Percentiles rank a stretch among this genome's conserved stretches.
phyloP scores from a whole-genome alignment of 345 rosid genomes.

The Diplotaxis tenuifolia region DNA sequence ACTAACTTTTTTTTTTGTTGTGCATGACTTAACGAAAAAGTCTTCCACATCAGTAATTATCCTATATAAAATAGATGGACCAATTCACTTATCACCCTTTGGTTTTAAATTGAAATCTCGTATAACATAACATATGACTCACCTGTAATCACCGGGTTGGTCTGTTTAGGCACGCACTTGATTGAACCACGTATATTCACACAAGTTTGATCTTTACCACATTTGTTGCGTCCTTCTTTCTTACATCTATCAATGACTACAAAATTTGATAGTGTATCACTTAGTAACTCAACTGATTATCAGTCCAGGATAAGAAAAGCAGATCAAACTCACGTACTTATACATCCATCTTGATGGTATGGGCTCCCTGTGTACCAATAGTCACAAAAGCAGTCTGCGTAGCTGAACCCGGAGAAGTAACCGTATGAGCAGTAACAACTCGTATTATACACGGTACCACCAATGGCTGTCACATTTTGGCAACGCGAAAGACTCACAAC shows the following conservation, averaged over 20 bases:
- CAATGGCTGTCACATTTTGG: background rate
- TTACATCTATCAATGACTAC: conserved; percentile 26
- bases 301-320: background rate
- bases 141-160: background rate
- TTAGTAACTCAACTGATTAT: background rate
- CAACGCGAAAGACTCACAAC: background rate
- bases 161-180: background rate
- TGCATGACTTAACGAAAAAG: background rate
- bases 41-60: too few species aligned
- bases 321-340: conserved; percentile 33
- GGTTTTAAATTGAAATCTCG: too few species aligned
- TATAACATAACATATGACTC: background rate
- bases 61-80: too few species aligned
- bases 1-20: background rate
- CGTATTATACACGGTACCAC: background rate
- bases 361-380: conserved; percentile 43
- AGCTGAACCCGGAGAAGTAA: conserved; percentile 19
- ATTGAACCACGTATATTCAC: background rate
- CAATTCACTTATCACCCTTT: too few species aligned
- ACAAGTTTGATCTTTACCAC: background rate
- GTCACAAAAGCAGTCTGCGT: conserved; percentile 36
- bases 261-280: background rate
- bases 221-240: background rate
- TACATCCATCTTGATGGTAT: conserved; percentile 34
- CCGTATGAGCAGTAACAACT: background rate